These are phyloP conservation scores for Ophioceras dolichostomum DNA, from an alignment of 2,329 filamentous ascomycete species.

Conservation along the genomic window DNA sequence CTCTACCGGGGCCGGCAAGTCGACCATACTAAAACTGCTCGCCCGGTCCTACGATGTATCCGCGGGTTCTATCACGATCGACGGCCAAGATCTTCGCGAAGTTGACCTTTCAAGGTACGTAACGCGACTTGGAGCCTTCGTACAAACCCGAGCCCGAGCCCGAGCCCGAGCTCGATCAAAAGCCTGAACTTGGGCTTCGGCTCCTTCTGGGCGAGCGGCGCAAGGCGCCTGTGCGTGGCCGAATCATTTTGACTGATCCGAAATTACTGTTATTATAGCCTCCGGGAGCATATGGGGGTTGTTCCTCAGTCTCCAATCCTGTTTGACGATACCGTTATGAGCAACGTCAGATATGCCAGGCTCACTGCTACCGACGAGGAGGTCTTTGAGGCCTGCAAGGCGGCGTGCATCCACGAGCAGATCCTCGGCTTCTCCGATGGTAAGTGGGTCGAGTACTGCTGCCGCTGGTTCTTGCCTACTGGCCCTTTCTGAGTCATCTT, in stretches of 20 bases:
- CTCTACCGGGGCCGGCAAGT: constrained; percentile 47
- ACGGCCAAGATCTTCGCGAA: constrained; percentile 43
- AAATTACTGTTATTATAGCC: too few relatives aligned
- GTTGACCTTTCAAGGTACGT: constrained; percentile 34
- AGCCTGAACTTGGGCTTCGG: too few relatives aligned
- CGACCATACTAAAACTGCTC: constrained; percentile 44
- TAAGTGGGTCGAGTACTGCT: too few relatives aligned
- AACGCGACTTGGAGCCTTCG: too few relatives aligned
- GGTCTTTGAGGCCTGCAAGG: constrained; percentile 39
- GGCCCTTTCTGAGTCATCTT: too few relatives aligned
- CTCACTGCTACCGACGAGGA: constrained; percentile 42
- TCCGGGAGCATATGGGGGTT: constrained; percentile 41
- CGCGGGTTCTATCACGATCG: constrained; percentile 38
- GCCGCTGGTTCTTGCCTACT: too few relatives aligned
- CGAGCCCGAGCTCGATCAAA: too few relatives aligned
- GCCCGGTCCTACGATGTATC: constrained; percentile 47
- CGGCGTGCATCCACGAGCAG: constrained; percentile 46
- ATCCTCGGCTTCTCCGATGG: constrained; percentile 40
- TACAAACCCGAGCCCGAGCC: too few relatives aligned
- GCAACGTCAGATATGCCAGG: constrained; percentile 45
- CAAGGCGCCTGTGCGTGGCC: neutral
- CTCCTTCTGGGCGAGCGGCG: too few relatives aligned
- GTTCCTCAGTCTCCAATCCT: constrained; percentile 43
- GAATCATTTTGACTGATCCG: too few relatives aligned
- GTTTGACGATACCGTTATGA: constrained; percentile 46